Percentiles rank a stretch among this genome's conserved stretches.
Conservation (phyloP, 352 stramenopile species). For the Thraustotheca clavata region DNA sequence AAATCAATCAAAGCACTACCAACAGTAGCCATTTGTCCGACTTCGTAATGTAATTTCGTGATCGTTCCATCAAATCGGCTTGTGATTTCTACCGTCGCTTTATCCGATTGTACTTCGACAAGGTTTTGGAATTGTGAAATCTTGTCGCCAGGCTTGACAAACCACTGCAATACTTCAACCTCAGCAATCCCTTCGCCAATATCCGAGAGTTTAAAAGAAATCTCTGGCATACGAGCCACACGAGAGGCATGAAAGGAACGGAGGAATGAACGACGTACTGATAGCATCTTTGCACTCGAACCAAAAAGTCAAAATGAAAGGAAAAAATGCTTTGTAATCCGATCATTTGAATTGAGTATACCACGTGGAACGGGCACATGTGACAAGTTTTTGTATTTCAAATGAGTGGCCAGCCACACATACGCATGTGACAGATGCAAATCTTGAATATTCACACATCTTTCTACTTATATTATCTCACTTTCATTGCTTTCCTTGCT, state of each 20-base stretch:
- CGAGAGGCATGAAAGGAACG: conserved; percentile 37
- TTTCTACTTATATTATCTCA: neutral
- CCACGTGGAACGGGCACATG: neutral
- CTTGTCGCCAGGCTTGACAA: conserved; percentile 86
- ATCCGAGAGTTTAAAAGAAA: conserved; percentile 90
- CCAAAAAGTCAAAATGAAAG: conserved; percentile 14
- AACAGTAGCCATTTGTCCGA: conserved; percentile 95
- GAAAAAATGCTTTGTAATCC: neutral
- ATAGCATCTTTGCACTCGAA: neutral
- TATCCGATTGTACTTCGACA: conserved; percentile 97
- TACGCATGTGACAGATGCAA: conserved; percentile 8
- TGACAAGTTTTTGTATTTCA: neutral
- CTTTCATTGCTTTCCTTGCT: too few species aligned
- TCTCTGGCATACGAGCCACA: conserved; percentile 43
- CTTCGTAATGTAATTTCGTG: conserved; percentile 84
- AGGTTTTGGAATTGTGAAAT: conserved; percentile 96
- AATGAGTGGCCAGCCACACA: neutral
- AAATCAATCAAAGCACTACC: conserved; percentile 91
- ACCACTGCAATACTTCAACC: conserved; percentile 98
- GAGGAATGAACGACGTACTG: conserved; percentile 9
- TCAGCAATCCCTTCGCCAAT: conserved; percentile 99
- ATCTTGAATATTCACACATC: neutral
- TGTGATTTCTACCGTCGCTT: conserved; percentile 98
- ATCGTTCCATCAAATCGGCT: conserved; percentile 95
- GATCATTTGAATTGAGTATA: neutral